Evolutionary conservation across 306 rosid genomes (phyloP), one percentile per base, ranked within the genome.

Genomic region (Quercus wislizeni): DNA sequence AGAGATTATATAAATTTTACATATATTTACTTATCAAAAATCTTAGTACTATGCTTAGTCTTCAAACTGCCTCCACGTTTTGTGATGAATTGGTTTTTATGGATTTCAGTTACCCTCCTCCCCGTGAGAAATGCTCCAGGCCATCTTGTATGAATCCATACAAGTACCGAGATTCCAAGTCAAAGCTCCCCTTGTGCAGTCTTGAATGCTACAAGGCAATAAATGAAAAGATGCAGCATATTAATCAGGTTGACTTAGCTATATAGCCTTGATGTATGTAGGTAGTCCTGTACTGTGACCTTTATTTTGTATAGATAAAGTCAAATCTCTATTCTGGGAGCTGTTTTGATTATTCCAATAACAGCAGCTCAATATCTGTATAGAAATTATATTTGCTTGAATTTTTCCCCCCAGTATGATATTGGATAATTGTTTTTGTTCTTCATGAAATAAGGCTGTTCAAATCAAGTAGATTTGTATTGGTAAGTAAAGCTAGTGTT

Each of bases 161-260:
- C 91, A 87, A 88, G 87, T 87, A 90, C 64, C 79, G 92, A 23
- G 90, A 87, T 83, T 88, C 94, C 61, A 90, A 80, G 70, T 90
- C 88, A 23, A 87, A 90, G 81, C 91, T 88, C 62, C 92, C 94
- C 35, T 86, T 88, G 35, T 88, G 92, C 73, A 88, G 91, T 71
- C 92, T 90, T 59, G 83, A 83, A 21, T 90, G 94, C 76, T 90
- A 85, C 85, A 88, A 64, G 78, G 91, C 84, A 71, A 49, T 91
- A 31, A 83, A 84, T 10, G 78, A 76, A 54, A 85, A 85, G 63
- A 59, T 74, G 69, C 76, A 49, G 72, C 88, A 27, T 68, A 49
- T 38, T 68, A 35, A n/a, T 68, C 15, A 28, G 46, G 43, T 30
- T 18, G 43, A 63, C 38, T 65, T 31, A 1, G 71, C 49, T 63